Conservation (phyloP, 1,284 basidiomycete genomes). For the Austropuccinia psidii region DNA sequence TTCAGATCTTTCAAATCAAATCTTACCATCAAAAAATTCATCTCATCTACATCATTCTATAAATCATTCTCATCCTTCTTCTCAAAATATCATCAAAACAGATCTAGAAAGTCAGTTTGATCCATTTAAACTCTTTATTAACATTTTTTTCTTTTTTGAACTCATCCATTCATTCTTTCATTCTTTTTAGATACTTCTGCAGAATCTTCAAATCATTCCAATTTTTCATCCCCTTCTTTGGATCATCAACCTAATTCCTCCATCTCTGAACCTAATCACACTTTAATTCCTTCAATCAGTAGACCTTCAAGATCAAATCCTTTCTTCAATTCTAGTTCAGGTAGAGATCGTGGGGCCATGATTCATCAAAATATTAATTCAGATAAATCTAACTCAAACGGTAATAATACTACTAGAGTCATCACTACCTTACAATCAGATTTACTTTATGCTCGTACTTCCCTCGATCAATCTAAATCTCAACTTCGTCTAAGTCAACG, state of each 20-base stretch:
- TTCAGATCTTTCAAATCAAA: neutral
- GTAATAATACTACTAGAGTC: conserved; percentile 64
- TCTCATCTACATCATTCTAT: neutral
- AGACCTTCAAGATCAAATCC: conserved; percentile 11
- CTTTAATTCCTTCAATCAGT: neutral
- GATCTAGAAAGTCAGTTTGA: neutral
- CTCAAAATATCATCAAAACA: neutral
- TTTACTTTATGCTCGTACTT: conserved; percentile 66
- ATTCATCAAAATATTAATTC: conserved; percentile 5
- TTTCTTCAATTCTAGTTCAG: conserved; percentile 33
- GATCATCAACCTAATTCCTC: neutral
- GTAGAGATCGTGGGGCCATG: conserved; percentile 35
- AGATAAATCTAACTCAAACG: conserved; percentile 55
- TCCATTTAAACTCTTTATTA: too few species aligned
- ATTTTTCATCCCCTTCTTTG: neutral
- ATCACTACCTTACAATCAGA: conserved; percentile 71
- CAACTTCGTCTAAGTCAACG: conserved; percentile 68
- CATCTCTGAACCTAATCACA: neutral
- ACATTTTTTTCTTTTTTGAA: neutral
- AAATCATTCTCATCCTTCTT: neutral
- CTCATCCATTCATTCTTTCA: neutral
- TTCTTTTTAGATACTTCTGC: neutral
- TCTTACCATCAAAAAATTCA: neutral
- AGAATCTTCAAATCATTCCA: neutral
- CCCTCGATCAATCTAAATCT: conserved; percentile 70